Base-by-base conservation (phyloP, 1,284 basidiomycete species). In the Sutorius eximius region DNA sequence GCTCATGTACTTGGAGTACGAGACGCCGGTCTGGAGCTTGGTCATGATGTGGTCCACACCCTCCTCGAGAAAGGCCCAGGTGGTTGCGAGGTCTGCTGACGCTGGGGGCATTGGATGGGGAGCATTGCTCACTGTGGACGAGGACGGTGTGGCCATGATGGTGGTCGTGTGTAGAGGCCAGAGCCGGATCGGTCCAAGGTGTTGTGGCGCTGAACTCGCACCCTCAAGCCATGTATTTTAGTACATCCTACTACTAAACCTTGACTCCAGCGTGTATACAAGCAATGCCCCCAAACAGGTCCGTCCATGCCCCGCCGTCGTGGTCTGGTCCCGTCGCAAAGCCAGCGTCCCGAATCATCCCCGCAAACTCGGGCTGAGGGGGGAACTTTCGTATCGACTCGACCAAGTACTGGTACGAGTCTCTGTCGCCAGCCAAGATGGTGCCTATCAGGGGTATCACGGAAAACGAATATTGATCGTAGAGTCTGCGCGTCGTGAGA, bases 371-470 rank as follows among this genome's bases (percentile, higher is more conserved):
- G 24, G 85, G 77, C 73, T 98, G 96, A 20, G 85, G 79, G 33
- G 96, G 96, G 80, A 99, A 99, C 62, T 85, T 85, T 54, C 95
- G 91, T 66, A 99, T 99, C 36, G 95, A 98, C 75, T 99, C 97
- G 49, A 99, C 93, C 42, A 99, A 82, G 73, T 99, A 99, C 73
- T 97, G 93, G 74, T 99, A 99, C 18, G 95, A 97, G 32, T 86
- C 90, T 36, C 95, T 83, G 73, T 99, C 96, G 4, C 92, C 92
- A 9, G 95, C 93, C n/a, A 99, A 80, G 64, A 99, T 89, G 49
- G 95, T 95, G 24, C 97, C 97, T 41, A 99, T 75, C 20, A 97
- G 80, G 5, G 97, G 97, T 66, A 99, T 95, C 56, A 98, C 83
- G 6, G 91, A 87, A 82, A 99, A 99, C 12, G 96, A 98, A 73